A percentile compares a stretch with the other conserved stretches of the same genome.
Conservation (phyloP, 148 eudicot genomes). For the Rhododendron ovatum region DNA sequence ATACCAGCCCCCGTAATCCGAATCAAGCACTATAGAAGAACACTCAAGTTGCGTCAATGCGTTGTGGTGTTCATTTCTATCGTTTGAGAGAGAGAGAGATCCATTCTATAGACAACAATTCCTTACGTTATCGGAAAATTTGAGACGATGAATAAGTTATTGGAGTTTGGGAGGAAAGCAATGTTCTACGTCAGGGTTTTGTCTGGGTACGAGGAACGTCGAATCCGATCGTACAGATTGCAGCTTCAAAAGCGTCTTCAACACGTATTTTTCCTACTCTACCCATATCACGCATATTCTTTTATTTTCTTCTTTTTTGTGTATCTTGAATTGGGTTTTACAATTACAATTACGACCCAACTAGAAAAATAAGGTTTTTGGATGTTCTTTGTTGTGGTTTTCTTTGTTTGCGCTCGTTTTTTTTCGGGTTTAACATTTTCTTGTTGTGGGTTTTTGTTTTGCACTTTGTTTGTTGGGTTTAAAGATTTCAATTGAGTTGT, state of each 20-base stretch:
- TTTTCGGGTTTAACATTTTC: background rate
- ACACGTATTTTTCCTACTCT: constrained; percentile 31
- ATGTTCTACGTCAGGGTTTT: constrained; percentile 86
- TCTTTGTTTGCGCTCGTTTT: background rate
- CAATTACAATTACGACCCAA: background rate
- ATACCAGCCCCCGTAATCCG: no score
- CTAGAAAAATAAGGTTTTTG: background rate
- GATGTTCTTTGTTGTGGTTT: background rate
- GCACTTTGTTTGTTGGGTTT: background rate
- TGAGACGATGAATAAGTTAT: constrained; percentile 36
- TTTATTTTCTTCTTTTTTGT: background rate
- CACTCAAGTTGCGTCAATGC: background rate
- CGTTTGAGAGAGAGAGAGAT: background rate
- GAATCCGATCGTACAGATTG: constrained; percentile 73
- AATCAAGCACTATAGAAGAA: background rate
- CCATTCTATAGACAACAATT: background rate
- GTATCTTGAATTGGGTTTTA: background rate
- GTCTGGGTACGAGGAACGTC: constrained; percentile 89
- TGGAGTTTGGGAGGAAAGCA: constrained; percentile 77
- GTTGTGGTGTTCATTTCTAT: no score
- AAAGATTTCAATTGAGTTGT: background rate
- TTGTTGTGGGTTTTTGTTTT: background rate
- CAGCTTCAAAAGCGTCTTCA: constrained; percentile 65
- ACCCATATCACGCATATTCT: background rate
- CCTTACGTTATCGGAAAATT: background rate